These are phyloP conservation scores for Boletus fagicola DNA, from an alignment of 768 basidiomycete species.

Conservation along the genomic window DNA sequence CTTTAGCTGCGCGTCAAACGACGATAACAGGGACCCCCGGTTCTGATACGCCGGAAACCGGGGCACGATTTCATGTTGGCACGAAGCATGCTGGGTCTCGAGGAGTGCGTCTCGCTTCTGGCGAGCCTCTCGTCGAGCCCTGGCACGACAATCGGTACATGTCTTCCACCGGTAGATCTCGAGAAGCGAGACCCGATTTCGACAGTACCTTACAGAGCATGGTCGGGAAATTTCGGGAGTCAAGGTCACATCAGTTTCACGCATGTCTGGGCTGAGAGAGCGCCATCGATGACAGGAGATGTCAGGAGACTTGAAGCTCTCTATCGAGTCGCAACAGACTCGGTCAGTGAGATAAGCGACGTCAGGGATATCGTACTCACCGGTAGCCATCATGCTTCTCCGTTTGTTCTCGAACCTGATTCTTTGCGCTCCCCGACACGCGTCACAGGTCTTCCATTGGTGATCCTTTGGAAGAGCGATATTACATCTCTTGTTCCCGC, in stretches of 20 bases:
- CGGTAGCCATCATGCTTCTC: not conserved
- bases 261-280: conserved; percentile 5
- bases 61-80: conserved; percentile 5
- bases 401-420: conserved; percentile 25
- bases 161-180: conserved; percentile 41
- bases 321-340: not conserved
- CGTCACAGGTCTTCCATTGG: conserved; percentile 43
- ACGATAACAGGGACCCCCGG: conserved; percentile 6
- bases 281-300: conserved; percentile 1
- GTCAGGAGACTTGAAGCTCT: not conserved
- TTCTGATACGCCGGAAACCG: conserved; percentile 24
- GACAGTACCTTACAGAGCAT: conserved; percentile 37
- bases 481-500: conserved; percentile 36
- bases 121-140: conserved; percentile 10
- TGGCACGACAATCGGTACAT: conserved; percentile 40
- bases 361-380: conserved; percentile 1
- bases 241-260: not conserved
- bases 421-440: conserved; percentile 38
- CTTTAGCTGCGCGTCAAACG: conserved; percentile 17
- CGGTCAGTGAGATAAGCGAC: conserved; percentile 17
- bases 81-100: not conserved
- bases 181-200: conserved; percentile 35
- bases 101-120: not conserved
- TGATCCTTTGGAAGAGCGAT: conserved; percentile 33
- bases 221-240: conserved; percentile 34